Percentiles rank a stretch among this genome's conserved stretches.
These are phyloP conservation scores for Neonectria magnoliae DNA, from an alignment of 2,329 filamentous ascomycete genomes.

Conservation along the genomic window DNA sequence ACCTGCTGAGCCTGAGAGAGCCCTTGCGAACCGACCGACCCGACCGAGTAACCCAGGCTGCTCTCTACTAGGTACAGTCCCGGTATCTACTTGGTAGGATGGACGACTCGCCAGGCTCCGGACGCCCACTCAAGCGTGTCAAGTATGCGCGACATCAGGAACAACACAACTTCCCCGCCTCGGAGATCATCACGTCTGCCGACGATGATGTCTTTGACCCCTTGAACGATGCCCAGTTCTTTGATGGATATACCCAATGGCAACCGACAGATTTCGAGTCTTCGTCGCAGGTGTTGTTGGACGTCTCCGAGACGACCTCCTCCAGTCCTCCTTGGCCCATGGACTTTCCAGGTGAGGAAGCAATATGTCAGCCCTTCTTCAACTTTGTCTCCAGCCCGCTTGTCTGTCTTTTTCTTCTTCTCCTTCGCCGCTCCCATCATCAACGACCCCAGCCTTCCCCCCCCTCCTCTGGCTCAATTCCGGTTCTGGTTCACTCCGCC, in stretches of 20 bases:
- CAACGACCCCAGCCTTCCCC: too few relatives aligned
- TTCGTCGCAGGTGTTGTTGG: conserved; percentile 36
- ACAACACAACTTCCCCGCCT: conserved; percentile 27
- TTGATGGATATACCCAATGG: conserved; percentile 31
- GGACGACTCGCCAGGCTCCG: conserved; percentile 39
- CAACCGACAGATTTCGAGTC: conserved; percentile 28
- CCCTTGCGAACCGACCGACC: too few relatives aligned
- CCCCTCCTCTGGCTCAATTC: not conserved
- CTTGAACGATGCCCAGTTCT: conserved; percentile 28
- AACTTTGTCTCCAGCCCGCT: not conserved
- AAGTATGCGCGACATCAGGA: conserved; percentile 37
- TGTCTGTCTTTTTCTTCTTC: not conserved
- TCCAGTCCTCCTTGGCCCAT: conserved; percentile 26
- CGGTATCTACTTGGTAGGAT: conserved; percentile 29
- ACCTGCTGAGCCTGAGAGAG: conserved; percentile 19
- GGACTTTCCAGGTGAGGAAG: conserved; percentile 39
- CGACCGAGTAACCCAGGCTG: conserved; percentile 15
- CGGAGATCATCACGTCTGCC: conserved; percentile 24
- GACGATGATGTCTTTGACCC: conserved; percentile 24
- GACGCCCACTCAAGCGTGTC: conserved; percentile 43
- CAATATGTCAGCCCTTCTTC: conserved; percentile 20
- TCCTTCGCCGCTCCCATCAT: not conserved
- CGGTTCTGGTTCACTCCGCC: not conserved
- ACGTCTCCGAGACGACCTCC: conserved; percentile 31
- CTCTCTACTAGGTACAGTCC: conserved; percentile 11